These are phyloP conservation scores for Fusarium oligoseptatum DNA, from an alignment of 2,329 filamentous ascomycete species.

Conservation along the genomic window DNA sequence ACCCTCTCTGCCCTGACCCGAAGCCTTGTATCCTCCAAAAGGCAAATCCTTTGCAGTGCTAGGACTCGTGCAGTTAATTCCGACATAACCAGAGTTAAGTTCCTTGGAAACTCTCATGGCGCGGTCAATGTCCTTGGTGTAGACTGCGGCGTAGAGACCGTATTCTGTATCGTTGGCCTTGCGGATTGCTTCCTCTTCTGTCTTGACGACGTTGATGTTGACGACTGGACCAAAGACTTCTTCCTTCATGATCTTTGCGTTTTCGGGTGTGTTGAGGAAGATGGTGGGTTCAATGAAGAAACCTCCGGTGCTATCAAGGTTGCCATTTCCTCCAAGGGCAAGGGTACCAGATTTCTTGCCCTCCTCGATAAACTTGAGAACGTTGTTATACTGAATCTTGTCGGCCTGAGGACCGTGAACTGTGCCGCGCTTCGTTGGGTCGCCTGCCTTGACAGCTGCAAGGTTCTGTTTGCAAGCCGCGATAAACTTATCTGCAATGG, in stretches of 20 bases:
- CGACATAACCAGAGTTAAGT: constrained; percentile 72
- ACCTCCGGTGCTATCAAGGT: constrained; percentile 9
- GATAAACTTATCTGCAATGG: constrained; percentile 52
- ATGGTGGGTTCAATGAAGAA: constrained; percentile 38
- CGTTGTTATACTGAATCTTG: constrained; percentile 24
- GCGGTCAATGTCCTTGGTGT: constrained; percentile 65
- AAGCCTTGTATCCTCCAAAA: constrained; percentile 35
- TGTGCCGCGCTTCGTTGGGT: constrained; percentile 6
- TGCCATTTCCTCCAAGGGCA: constrained; percentile 20
- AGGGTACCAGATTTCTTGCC: constrained; percentile 28
- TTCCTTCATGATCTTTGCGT: constrained; percentile 65
- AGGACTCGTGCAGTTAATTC: constrained; percentile 62
- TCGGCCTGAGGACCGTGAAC: constrained; percentile 36
- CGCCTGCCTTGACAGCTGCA: constrained; percentile 2
- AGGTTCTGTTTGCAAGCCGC: constrained; percentile 18
- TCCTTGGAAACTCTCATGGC: constrained; percentile 62
- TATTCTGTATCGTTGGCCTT: constrained; percentile 62
- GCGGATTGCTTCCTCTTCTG: constrained; percentile 50
- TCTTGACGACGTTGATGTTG: constrained; percentile 62
- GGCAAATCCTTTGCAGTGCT: constrained; percentile 21
- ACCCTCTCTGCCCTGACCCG: constrained; percentile 30
- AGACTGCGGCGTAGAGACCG: constrained; percentile 69
- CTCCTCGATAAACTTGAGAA: constrained; percentile 30
- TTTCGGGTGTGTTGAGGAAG: constrained; percentile 41
- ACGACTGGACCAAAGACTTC: constrained; percentile 76